These are phyloP conservation scores for Alloteropsis semialata DNA, from an alignment of 176 grass and related monocot species.

Conservation along the genomic window DNA sequence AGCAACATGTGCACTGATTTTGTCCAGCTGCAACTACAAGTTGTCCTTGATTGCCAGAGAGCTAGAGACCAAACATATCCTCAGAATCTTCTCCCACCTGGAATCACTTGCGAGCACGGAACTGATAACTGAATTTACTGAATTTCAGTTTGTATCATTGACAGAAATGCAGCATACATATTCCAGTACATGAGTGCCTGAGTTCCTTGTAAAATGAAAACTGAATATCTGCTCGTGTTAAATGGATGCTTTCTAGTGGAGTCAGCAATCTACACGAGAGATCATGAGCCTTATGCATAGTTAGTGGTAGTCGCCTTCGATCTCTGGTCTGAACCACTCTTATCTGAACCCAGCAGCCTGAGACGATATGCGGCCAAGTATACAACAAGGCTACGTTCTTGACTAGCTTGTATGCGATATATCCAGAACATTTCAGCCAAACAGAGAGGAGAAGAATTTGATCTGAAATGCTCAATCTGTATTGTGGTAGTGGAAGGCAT, in stretches of 20 bases:
- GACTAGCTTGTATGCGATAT: background rate
- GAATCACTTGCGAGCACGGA: slow-evolving; percentile 4
- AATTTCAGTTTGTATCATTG: too few relatives aligned
- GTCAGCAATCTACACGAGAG: background rate
- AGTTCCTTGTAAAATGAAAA: background rate
- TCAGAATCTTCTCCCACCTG: background rate
- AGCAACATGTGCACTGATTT: background rate
- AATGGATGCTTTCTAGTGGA: background rate
- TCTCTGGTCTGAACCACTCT: background rate
- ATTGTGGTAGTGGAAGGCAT: background rate
- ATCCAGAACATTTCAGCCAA: background rate
- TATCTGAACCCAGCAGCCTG: background rate
- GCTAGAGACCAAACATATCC: background rate
- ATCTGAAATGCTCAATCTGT: background rate
- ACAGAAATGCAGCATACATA: background rate
- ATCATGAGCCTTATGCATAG: background rate
- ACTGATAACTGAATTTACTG: background rate
- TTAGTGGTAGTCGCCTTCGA: background rate
- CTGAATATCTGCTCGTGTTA: background rate
- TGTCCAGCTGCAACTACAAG: background rate
- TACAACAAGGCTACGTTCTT: background rate
- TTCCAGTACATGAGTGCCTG: background rate
- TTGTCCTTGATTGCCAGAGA: background rate
- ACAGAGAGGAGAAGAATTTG: background rate
- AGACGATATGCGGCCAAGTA: background rate